Percentiles rank a stretch among this genome's conserved stretches.
Conservation (phyloP, 257 asterid genomes). For the Solanum raphanifolium region DNA sequence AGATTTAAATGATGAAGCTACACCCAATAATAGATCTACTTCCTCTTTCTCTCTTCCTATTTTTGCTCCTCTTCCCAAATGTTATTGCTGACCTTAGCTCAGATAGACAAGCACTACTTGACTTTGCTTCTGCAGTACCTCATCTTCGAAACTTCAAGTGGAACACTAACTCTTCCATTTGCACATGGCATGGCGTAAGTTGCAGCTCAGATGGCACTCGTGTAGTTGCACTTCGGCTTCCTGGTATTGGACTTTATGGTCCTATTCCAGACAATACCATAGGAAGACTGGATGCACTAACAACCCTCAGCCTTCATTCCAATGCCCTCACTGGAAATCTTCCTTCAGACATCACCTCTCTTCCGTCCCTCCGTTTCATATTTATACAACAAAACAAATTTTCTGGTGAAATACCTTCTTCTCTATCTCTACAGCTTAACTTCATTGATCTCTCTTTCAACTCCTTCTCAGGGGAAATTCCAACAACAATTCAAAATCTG, state of each 20-base stretch:
- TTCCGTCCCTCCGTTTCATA: conserved; percentile 49
- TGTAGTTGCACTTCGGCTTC: conserved; percentile 57
- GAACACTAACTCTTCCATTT: conserved; percentile 32
- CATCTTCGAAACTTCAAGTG: conserved; percentile 48
- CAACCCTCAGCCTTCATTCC: conserved; percentile 56
- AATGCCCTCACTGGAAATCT: conserved; percentile 45
- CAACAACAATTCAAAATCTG: conserved; percentile 29
- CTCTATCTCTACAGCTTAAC: conserved; percentile 35
- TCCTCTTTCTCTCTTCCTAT: conserved; percentile 1
- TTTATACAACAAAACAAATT: conserved; percentile 50
- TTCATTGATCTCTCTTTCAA: conserved; percentile 58
- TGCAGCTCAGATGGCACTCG: conserved; percentile 36
- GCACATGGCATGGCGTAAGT: conserved; percentile 65
- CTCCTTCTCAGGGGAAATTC: conserved; percentile 49
- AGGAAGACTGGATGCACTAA: conserved; percentile 49
- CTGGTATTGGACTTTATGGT: conserved; percentile 52
- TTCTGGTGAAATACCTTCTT: conserved; percentile 46
- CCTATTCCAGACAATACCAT: conserved; percentile 58
- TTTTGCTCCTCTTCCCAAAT: conserved; percentile 7
- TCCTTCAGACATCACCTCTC: conserved; percentile 57
- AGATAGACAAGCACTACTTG: conserved; percentile 61
- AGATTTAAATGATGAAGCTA: conserved; percentile 20
- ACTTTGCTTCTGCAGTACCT: conserved; percentile 45
- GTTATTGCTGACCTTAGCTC: conserved; percentile 38
- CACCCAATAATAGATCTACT: background rate